These are phyloP conservation scores for Oryza meyeriana DNA, from an alignment of 176 grass and related monocot species.

Conservation along the genomic window DNA sequence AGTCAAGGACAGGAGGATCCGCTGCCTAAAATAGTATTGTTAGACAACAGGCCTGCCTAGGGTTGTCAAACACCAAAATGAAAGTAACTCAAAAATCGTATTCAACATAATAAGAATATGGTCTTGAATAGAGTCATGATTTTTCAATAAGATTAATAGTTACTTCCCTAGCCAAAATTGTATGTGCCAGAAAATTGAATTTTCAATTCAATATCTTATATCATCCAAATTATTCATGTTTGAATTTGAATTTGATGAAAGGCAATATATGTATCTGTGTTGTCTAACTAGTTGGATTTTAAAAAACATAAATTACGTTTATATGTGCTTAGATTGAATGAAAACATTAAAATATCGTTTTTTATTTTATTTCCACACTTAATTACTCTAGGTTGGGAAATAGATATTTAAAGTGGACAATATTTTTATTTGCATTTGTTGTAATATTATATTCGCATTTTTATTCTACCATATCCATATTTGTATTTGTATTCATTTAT, in stretches of 20 bases:
- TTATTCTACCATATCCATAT: background rate
- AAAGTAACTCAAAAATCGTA: no score
- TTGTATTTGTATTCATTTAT: background rate
- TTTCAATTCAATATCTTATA: background rate
- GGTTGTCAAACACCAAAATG: no score
- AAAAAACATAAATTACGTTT: background rate
- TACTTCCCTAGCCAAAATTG: background rate
- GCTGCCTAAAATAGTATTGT: background rate
- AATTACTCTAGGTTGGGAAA: background rate
- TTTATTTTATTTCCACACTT: background rate
- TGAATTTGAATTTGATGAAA: background rate
- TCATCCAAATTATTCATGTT: background rate
- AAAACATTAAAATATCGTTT: no score
- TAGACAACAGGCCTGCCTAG: background rate
- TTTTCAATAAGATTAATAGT: no score
- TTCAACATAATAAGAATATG: no score
- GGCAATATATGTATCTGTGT: background rate
- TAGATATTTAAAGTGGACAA: background rate
- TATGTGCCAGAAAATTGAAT: background rate
- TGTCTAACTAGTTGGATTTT: background rate
- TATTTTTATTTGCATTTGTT: background rate
- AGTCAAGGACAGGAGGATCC: background rate
- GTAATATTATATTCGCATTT: background rate
- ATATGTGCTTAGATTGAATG: no score
- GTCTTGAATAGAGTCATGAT: no score